A percentile compares a stretch with the other conserved stretches of the same genome.
phyloP scores from a whole-genome alignment of 139 green algal genomes.

The Chlorella sp. region DNA sequence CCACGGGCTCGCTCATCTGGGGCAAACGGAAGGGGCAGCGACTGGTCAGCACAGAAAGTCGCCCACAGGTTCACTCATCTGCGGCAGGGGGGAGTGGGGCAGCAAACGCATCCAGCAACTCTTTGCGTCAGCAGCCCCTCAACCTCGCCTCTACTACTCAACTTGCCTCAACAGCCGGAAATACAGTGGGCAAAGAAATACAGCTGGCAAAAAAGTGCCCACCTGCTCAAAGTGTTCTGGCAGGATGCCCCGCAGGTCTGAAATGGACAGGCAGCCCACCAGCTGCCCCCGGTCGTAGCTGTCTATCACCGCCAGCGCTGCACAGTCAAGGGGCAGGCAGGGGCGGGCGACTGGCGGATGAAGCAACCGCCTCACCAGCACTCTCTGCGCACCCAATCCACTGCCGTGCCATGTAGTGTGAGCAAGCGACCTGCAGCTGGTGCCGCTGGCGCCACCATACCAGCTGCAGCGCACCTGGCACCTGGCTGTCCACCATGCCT shows the following conservation, averaged over 20 bases:
- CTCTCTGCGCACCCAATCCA: too few species aligned
- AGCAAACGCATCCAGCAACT: too few species aligned
- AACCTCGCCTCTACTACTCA: too few species aligned
- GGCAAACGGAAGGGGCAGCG: background rate
- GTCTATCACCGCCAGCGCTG: conserved; percentile 28
- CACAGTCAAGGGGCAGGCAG: background rate
- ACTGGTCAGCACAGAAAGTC: background rate
- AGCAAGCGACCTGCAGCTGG: too few species aligned
- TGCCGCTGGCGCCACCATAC: background rate
- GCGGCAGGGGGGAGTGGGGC: background rate
- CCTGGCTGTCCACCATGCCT: conserved; percentile 13
- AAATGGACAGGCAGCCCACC: conserved; percentile 23
- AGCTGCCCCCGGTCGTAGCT: background rate
- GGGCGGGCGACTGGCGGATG: too few species aligned
- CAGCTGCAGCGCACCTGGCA: background rate
- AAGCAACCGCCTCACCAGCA: too few species aligned
- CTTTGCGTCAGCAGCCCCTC: too few species aligned
- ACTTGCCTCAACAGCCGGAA: too few species aligned
- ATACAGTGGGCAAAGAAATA: too few species aligned
- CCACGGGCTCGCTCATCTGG: background rate
- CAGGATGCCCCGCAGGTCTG: conserved; percentile 32
- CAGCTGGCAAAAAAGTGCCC: conserved; percentile 1
- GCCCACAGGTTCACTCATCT: background rate
- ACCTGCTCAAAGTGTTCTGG: conserved; percentile 17
- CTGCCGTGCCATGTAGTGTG: background rate